Evolutionary conservation across 192 early-diverging fungal genomes (phyloP).

Genomic region (Coemansia sp.): DNA sequence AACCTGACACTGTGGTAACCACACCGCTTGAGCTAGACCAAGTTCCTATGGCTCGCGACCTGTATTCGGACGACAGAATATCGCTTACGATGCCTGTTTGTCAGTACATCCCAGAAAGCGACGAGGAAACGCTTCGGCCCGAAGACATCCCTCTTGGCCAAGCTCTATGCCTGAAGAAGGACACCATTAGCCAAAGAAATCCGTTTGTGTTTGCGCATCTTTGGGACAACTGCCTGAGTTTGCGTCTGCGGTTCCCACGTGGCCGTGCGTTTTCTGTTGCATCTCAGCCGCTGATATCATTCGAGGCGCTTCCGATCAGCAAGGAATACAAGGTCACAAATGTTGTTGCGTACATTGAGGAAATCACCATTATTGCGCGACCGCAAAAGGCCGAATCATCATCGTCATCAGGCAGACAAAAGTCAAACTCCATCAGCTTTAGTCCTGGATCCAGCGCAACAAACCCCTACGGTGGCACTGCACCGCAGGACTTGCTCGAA

Average conservation of each 20-base stretch:
- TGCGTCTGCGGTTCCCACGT: constrained; percentile 26
- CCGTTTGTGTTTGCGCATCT: constrained; percentile 40
- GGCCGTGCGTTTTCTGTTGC: constrained; percentile 29
- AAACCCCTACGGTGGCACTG: background rate
- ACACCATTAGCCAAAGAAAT: constrained; percentile 24
- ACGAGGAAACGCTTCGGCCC: background rate
- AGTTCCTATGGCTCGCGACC: constrained; percentile 37
- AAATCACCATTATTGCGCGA: constrained; percentile 44
- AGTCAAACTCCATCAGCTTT: background rate
- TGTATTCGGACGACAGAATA: constrained; percentile 44
- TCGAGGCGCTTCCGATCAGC: constrained; percentile 37
- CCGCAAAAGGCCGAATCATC: constrained; percentile 14
- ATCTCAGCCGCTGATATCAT: constrained; percentile 18
- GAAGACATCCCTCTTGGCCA: constrained; percentile 33
- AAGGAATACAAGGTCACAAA: constrained; percentile 20
- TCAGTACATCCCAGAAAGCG: background rate
- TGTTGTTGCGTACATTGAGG: constrained; percentile 31
- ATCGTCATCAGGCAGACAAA: background rate
- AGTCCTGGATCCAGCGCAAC: background rate
- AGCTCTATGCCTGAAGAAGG: constrained; percentile 19
- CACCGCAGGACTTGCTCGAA: background rate
- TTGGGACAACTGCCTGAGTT: constrained; percentile 29
- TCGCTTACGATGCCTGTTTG: constrained; percentile 20
- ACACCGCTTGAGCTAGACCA: constrained; percentile 31
- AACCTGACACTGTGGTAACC: constrained; percentile 19